Conservation (phyloP, 345 rosid species). For the Arabidopsis thaliana region TAIR10.1 NC_003076.8:6875001-6875500, state of each 20-base stretch:
- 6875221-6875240: slow-evolving; percentile 45
- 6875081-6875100: slow-evolving; percentile 47
- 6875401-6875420: slow-evolving; percentile 42
- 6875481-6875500: not conserved
- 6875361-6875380: slow-evolving; percentile 35
- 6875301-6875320: slow-evolving; percentile 19
- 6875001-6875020: slow-evolving; percentile 53
- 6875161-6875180: slow-evolving; percentile 37
- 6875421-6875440: slow-evolving; percentile 57
- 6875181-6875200: slow-evolving; percentile 54
- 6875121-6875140: slow-evolving; percentile 35
- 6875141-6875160: slow-evolving; percentile 43
- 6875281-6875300: slow-evolving; percentile 41
- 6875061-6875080: slow-evolving; percentile 40
- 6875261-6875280: slow-evolving; percentile 24
- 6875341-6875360: slow-evolving; percentile 13
- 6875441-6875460: slow-evolving; percentile 38
- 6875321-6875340: slow-evolving; percentile 57
- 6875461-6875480: slow-evolving; percentile 44
- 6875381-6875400: slow-evolving; percentile 24
- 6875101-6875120: slow-evolving; percentile 36
- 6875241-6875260: slow-evolving; percentile 39
- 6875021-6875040: slow-evolving; percentile 41
- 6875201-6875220: slow-evolving; percentile 43
- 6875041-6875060: slow-evolving; percentile 30